Base-by-base conservation (phyloP, 2,329 filamentous ascomycete species). In the Bipolaris victoriae region DNA sequence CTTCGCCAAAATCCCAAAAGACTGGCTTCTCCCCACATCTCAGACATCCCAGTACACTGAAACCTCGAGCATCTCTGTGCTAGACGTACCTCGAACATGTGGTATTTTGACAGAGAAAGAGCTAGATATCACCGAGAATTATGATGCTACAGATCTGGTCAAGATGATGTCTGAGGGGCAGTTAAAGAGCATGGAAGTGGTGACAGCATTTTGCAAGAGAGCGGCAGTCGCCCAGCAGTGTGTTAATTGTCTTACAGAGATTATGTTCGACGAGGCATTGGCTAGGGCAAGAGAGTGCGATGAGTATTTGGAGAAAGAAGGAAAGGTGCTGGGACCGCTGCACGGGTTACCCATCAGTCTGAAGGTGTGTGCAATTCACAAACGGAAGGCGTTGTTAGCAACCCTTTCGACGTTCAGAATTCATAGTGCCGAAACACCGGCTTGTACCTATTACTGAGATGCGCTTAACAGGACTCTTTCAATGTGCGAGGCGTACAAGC, bases 161-260 rank as follows among this genome's bases (percentile, higher is more conserved):
- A 50, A 63, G 2, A 45, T 67, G 49, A 71, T 78, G 64, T 39
- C 39, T 2, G 57, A 45, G 1, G 60, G 69, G 1, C 47, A 69
- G 3, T 48, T 70, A 0, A 75, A 37, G 22, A 73, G 69, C 35
- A 60, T 69, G 10, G 78, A 83, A 15, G 83, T 86, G 1, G 76
- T 79, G 1, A 75, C 70, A 13, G 85, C 84, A 0, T 89, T 83
- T 63, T 82, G 80, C 60, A 83, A 83, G 63, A 75, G 82, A 6
- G 81, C 81, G 1, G 78, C 80, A 0, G 77, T 83, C 41, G 85
- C 86, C 1, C 86, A 88, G 53, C 86, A 88, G 65, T 72, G 86
- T 18, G 83, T 84, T 13, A 77, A 73, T 52, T 80, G 78, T 52
- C 52, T 79, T 9, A 80, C 78, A 2, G 79, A 81, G 61, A 77